A percentile compares a stretch with the other conserved stretches of the same genome.
These are phyloP conservation scores for Sclerotinia sclerotiorum DNA, from an alignment of 2,329 filamentous ascomycete species.

Conservation along the genomic window DNA sequence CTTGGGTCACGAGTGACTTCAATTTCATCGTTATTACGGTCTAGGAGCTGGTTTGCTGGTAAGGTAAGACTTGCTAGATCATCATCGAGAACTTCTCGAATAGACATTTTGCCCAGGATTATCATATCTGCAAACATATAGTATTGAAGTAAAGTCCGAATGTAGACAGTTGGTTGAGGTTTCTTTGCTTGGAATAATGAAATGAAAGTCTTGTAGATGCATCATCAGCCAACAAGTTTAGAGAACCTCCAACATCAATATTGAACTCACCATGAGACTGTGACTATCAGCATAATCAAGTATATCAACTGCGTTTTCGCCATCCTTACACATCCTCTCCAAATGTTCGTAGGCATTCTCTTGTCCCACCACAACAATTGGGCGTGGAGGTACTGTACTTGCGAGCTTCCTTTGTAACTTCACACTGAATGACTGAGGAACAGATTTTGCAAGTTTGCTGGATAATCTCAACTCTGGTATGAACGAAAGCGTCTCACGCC, in stretches of 20 bases:
- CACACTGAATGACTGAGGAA: slow-evolving; percentile 80
- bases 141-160: slow-evolving; percentile 75
- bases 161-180: slow-evolving; percentile 79
- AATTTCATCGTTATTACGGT: slow-evolving; percentile 72
- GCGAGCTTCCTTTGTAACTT: slow-evolving; percentile 90
- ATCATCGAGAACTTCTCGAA: slow-evolving; percentile 74
- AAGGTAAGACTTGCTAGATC: slow-evolving; percentile 78
- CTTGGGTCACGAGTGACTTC: slow-evolving; percentile 73
- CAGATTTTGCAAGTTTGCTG: slow-evolving; percentile 59
- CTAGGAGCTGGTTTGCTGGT: slow-evolving; percentile 67
- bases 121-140: slow-evolving; percentile 72
- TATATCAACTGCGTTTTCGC: slow-evolving; percentile 65
- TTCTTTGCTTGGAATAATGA: slow-evolving; percentile 73
- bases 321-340: slow-evolving; percentile 69
- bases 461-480: slow-evolving; percentile 60
- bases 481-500: slow-evolving; percentile 43
- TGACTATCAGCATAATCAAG: slow-evolving; percentile 67
- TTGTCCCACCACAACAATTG: slow-evolving; percentile 76
- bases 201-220: slow-evolving; percentile 61
- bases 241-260: not conserved
- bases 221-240: not conserved
- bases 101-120: slow-evolving; percentile 65
- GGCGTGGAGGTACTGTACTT: slow-evolving; percentile 88
- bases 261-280: slow-evolving; percentile 60
- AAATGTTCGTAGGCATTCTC: slow-evolving; percentile 71